Evolutionary conservation across 73 alveolate genomes (phyloP).

Genomic region (Breviolum minutum): DNA sequence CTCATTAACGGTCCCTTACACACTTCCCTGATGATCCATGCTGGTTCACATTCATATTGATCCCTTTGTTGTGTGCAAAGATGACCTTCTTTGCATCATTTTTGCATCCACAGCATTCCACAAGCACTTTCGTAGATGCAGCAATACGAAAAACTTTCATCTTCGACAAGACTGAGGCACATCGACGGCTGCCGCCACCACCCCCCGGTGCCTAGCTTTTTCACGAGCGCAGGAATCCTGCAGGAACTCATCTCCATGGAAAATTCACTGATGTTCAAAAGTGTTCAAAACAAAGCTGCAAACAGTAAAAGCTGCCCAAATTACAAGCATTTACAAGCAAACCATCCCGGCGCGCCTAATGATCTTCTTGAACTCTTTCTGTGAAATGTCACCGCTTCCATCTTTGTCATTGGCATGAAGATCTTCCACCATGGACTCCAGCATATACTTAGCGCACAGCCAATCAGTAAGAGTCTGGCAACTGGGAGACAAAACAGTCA

Average conservation of each 20-base stretch:
- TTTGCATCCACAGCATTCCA: too few species aligned
- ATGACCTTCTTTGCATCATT: too few species aligned
- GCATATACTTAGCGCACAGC: conserved; percentile 17
- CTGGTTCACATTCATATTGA: not conserved
- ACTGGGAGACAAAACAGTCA: too few species aligned
- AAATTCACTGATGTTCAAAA: not conserved
- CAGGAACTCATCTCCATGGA: not conserved
- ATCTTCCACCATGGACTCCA: conserved; percentile 84
- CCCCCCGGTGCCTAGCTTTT: conserved; percentile 5
- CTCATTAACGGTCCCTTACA: too few species aligned
- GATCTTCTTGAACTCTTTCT: conserved; percentile 85
- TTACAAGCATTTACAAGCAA: not conserved
- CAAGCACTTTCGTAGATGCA: too few species aligned
- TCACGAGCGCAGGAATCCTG: conserved; percentile 38
- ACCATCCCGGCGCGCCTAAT: not conserved
- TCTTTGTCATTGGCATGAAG: conserved; percentile 70
- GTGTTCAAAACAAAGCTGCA: not conserved
- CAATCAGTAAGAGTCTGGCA: too few species aligned
- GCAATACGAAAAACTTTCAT: too few species aligned
- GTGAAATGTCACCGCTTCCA: conserved; percentile 67
- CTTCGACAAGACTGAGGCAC: too few species aligned
- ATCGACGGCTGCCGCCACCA: too few species aligned
- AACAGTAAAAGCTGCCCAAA: not conserved
- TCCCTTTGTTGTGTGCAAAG: too few species aligned
- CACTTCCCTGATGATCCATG: not conserved